Evolutionary conservation across 1,284 basidiomycete genomes (phyloP).

Genomic region (Ceratobasidium theobromae): DNA sequence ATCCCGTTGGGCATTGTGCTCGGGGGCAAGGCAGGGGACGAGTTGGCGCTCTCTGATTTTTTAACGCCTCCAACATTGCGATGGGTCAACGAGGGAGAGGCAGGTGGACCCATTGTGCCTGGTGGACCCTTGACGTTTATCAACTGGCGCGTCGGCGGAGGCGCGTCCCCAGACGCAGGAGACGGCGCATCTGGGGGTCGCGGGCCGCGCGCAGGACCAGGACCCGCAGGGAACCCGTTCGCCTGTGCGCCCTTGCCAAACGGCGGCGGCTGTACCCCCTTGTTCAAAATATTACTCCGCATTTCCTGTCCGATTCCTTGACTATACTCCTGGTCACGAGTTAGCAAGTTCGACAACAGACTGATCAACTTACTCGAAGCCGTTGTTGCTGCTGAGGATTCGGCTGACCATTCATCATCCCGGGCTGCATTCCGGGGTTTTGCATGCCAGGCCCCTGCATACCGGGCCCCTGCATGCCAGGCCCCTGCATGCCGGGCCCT

Average conservation of each 20-base stretch:
- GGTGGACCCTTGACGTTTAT: slow-evolving; percentile 11
- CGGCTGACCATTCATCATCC: slow-evolving; percentile 12
- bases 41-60: slow-evolving; percentile 19
- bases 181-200: slow-evolving; percentile 1
- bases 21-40: slow-evolving; percentile 11
- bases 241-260: slow-evolving; percentile 6
- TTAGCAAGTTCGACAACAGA: background rate
- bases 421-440: background rate
- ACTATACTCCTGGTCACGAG: slow-evolving; percentile 16
- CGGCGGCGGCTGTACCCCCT: slow-evolving; percentile 20
- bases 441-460: too few species aligned
- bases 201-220: background rate
- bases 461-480: too few species aligned
- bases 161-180: background rate
- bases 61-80: slow-evolving; percentile 15
- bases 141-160: background rate
- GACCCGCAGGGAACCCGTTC: background rate
- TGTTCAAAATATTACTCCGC: background rate
- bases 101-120: slow-evolving; percentile 16
- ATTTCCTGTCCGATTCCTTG: background rate
- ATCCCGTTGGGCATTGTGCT: slow-evolving; percentile 13
- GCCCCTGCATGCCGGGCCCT: too few species aligned
- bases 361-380: background rate
- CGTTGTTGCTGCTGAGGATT: background rate
- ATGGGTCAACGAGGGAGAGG: slow-evolving; percentile 9